Base-by-base conservation (phyloP, 805 yeast genomes). In the Candida saitoana region DNA sequence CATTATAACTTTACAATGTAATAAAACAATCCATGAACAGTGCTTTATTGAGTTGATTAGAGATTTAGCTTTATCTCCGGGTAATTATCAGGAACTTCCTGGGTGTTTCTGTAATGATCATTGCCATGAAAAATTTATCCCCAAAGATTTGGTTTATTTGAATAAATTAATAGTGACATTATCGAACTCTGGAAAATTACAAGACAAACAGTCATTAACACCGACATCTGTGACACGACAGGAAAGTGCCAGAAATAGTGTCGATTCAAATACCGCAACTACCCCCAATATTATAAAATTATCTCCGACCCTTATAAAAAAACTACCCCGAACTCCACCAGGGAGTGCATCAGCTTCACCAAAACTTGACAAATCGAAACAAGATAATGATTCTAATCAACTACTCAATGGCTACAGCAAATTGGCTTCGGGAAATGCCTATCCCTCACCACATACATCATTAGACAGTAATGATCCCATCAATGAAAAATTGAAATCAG, bases 71-170 rank as follows among this genome's bases (percentile, higher is more conserved):
- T 16, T 22, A 6, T 22, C 31, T 15, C 17, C 31, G 4, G 31
- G 19, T 4, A 17, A n/a, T 18, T 15, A 12, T n/a, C 9, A 36
- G 5, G 12, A 5, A 5, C 12, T 17, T 7, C 38, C 38, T 4
- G 3, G 6, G 5, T 36, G 38, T 24, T 24, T 36, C 18, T 36
- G 38, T 36, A 7, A 16, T 5, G 18, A n/a, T 24, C 11, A 20
- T 24, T 36, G 18, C 19, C 31, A n/a, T 24, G 30, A 36, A 7
- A 36, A 36, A 16, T 24, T 22, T 16, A 22, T 36, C 5, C 38
- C 38, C 17, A 36, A 36, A n/a, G 38, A 36, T 36, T 20, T 12
- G 22, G 8, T 25, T 12, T 36, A 24, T 24, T 36, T 36, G 6
- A 36, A 36, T 24, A 14, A 36, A 24, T 24, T 36, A 24, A 17